These are phyloP conservation scores for Coemansia sp. DNA, from an alignment of 192 early-diverging fungal genomes.

Conservation along the genomic window DNA sequence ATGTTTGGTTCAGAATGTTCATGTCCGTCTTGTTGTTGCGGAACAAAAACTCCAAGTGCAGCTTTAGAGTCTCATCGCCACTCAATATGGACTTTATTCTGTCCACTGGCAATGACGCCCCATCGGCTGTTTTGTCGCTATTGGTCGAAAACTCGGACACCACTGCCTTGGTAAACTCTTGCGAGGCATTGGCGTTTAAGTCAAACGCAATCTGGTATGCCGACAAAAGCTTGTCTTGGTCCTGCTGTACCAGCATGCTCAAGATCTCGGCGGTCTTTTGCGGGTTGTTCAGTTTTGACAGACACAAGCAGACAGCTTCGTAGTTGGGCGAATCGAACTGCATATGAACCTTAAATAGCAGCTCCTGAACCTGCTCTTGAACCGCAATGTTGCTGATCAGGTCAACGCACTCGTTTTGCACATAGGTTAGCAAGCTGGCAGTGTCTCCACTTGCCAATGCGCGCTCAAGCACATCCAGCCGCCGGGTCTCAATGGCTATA, in stretches of 20 bases:
- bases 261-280: conserved; percentile 71
- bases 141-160: conserved; percentile 50
- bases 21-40: conserved; percentile 96
- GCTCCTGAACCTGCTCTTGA: conserved; percentile 66
- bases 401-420: conserved; percentile 82
- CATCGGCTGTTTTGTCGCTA: conserved; percentile 7
- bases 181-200: conserved; percentile 92
- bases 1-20: conserved; percentile 88
- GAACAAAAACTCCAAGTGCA: conserved; percentile 93
- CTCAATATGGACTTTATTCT: conserved; percentile 80
- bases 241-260: conserved; percentile 57
- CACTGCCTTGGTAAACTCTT: conserved; percentile 91
- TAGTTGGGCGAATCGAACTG: conserved; percentile 78
- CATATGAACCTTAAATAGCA: conserved; percentile 50
- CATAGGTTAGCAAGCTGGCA: conserved; percentile 72
- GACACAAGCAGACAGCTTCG: conserved; percentile 85
- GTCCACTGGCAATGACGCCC: conserved; percentile 32
- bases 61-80: conserved; percentile 86
- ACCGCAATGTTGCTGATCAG: conserved; percentile 61
- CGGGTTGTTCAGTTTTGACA: conserved; percentile 87
- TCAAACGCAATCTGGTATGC: conserved; percentile 99
- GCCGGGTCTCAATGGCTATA: conserved; percentile 88
- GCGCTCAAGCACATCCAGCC: conserved; percentile 88
- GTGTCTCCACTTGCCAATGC: conserved; percentile 72
- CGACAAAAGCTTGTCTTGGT: conserved; percentile 72